Conservation (phyloP, 768 basidiomycete species). For the Boletus vinaceobasis region DNA sequence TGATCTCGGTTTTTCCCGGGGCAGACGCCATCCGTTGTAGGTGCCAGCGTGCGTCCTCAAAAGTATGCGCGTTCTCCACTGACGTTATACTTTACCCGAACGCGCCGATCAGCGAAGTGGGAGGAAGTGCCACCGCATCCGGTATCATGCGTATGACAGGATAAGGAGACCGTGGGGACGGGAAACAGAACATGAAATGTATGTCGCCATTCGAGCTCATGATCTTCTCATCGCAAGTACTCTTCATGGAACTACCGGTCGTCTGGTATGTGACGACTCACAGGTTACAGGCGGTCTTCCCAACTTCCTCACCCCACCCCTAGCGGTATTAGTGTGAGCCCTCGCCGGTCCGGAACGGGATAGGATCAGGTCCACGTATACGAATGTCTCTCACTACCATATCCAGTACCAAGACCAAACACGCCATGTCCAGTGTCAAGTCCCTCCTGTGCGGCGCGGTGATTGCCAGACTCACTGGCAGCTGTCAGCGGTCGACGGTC, state of each 20-base stretch:
- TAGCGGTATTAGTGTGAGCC: neutral
- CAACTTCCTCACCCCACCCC: no score
- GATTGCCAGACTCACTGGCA: neutral
- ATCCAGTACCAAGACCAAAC: neutral
- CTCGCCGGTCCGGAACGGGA: slow-evolving; percentile 1
- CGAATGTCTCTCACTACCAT: neutral
- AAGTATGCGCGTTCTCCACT: slow-evolving; percentile 1
- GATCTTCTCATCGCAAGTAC: neutral
- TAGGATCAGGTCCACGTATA: slow-evolving; percentile 2
- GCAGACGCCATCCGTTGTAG: neutral
- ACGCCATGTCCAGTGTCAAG: neutral
- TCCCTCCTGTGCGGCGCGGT: neutral
- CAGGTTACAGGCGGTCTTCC: neutral
- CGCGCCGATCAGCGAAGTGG: slow-evolving; percentile 12
- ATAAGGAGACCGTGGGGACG: neutral
- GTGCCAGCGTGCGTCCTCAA: neutral
- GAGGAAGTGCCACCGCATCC: neutral
- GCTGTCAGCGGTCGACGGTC: slow-evolving; percentile 3
- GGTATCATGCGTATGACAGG: neutral
- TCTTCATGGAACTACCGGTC: neutral
- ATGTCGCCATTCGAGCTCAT: neutral
- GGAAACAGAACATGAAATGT: neutral
- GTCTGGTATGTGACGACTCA: neutral
- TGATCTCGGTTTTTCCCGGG: slow-evolving; percentile 15
- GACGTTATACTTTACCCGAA: neutral